A percentile compares a stretch with the other conserved stretches of the same genome.
Conservation (phyloP, 768 basidiomycete species). For the Phylloporus sp. region DNA sequence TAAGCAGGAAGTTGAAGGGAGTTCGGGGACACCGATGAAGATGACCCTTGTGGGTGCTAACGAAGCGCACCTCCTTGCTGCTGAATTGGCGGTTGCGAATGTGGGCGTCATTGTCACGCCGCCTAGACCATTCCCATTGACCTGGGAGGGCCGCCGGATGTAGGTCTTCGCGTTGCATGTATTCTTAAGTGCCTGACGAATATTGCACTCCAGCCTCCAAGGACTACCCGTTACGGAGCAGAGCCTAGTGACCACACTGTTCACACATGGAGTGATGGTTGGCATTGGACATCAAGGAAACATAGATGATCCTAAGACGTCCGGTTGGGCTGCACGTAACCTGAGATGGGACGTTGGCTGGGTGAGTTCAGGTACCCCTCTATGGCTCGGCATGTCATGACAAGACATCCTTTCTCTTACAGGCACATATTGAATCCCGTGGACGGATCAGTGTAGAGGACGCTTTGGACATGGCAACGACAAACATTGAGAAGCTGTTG, state of each 20-base stretch:
- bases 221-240: slow-evolving; percentile 69
- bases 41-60: slow-evolving; percentile 57
- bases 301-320: slow-evolving; percentile 62
- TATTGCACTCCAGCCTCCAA: slow-evolving; percentile 42
- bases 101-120: slow-evolving; percentile 71
- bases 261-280: slow-evolving; percentile 60
- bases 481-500: slow-evolving; percentile 41
- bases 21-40: slow-evolving; percentile 28
- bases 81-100: slow-evolving; percentile 47
- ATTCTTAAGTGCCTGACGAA: not conserved
- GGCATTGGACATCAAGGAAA: slow-evolving; percentile 46
- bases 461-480: slow-evolving; percentile 40
- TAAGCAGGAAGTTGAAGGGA: slow-evolving; percentile 48
- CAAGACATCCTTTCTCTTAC: not conserved
- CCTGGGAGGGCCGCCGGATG: slow-evolving; percentile 68
- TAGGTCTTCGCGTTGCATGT: slow-evolving; percentile 28
- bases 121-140: slow-evolving; percentile 56
- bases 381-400: not conserved
- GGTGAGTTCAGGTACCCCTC: slow-evolving; percentile 64
- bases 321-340: slow-evolving; percentile 80
- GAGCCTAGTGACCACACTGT: slow-evolving; percentile 59
- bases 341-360: slow-evolving; percentile 84
- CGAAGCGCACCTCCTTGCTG: slow-evolving; percentile 48
- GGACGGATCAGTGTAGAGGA: slow-evolving; percentile 38
- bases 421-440: slow-evolving; percentile 35